Base-by-base conservation (phyloP, 345 rosid genomes). In the thale cress (Arabidopsis thaliana) region DNA sequence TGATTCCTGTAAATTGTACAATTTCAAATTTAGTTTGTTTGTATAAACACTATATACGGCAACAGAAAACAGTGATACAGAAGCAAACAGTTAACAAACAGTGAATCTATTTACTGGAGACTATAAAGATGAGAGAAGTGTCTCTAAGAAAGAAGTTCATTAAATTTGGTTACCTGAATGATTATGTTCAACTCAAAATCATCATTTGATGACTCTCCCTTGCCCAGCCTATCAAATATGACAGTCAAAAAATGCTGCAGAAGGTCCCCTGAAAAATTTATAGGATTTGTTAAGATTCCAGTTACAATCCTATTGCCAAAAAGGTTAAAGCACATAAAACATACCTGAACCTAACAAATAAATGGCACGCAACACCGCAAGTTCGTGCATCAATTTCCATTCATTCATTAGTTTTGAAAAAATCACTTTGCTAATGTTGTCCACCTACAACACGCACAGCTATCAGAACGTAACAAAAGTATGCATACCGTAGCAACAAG, bases 341-440 rank as follows among this genome's bases (percentile, higher is more conserved):
- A 48, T 77, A 92, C 97, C 99, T 80, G 99, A 95, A 53, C 99
- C 99, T 85, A 95, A 80, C 86, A 95, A 84, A 89, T 87, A 95
- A 64, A 95, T 92, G 74, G 93, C 96, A 76, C 98, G 98, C 83
- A 95, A 74, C 57, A 92, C 88, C n/a, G 93, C 87, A 76, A 95
- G 98, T 83, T 95, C 98, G 62, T 92, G 96, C 97, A 90, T 90
- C 86, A 95, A 73, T 83, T 86, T 87, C 99, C 98, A 95, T 64
- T 88, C 96, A 66, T 85, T 87, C 96, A 95, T 90, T 78, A 92
- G 80, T 85, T 90, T 95, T 16, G 89, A 88, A 79, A 95, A 80
- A 65, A 92, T 81, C 61, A 85, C 87, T 69, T 83, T 80, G 71
- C 99, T 97, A 75, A 92, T 84, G 69, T 72, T 79, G 82, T 90